Conservation (phyloP, 805 yeast genomes). For the Yarrowia sp. region DNA sequence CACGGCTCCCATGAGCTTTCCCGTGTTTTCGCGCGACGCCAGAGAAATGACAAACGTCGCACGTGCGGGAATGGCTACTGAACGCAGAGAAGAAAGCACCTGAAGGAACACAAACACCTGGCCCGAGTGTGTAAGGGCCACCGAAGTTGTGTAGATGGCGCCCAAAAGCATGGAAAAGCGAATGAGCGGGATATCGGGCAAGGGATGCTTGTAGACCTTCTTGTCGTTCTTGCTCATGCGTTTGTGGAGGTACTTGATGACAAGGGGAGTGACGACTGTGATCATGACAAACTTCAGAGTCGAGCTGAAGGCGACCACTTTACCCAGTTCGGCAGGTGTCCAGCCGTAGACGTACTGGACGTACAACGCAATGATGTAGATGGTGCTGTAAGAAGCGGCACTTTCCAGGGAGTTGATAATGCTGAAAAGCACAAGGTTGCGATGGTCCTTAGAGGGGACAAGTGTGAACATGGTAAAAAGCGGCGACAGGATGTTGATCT, state of each 20-base stretch:
- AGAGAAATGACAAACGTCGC: conserved; percentile 11
- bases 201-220: background rate
- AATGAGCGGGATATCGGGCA: conserved; percentile 1
- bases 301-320: conserved; percentile 1
- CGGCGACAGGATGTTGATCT: conserved; percentile 10
- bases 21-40: background rate
- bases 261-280: background rate
- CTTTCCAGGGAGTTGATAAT: conserved; percentile 18
- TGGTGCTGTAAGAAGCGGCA: conserved; percentile 20
- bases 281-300: conserved; percentile 12
- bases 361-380: conserved; percentile 14
- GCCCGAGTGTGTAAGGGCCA: conserved; percentile 1
- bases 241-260: background rate
- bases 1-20: conserved; percentile 17
- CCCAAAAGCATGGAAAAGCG: conserved; percentile 12
- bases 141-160: background rate
- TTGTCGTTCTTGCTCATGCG: background rate
- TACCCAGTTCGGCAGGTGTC: conserved; percentile 18
- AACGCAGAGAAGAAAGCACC: background rate
- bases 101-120: background rate
- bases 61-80: conserved; percentile 4
- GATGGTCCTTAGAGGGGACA: background rate
- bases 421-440: background rate
- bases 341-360: conserved; percentile 20
- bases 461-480: background rate